These are phyloP conservation scores for Anthoceros angustus DNA, from an alignment of 225 moss, liverwort and hornwort species.

Conservation along the genomic window DNA sequence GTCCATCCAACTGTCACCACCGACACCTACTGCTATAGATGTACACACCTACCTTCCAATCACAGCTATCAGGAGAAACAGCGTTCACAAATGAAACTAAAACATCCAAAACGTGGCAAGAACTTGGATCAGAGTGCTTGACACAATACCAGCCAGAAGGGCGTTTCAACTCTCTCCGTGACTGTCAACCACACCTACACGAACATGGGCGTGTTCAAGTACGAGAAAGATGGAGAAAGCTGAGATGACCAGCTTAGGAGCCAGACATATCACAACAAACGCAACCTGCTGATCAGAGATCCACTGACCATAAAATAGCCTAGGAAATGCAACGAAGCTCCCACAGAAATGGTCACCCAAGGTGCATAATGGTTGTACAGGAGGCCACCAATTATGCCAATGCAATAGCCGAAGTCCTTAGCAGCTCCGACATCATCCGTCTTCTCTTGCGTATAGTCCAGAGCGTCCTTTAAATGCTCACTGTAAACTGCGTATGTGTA, in stretches of 20 bases:
- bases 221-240: neutral
- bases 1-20: conserved; percentile 91
- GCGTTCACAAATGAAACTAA: neutral
- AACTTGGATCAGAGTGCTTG: no score
- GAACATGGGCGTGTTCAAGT: no score
- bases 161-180: conserved; percentile 31
- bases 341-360: conserved; percentile 52
- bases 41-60: conserved; percentile 42
- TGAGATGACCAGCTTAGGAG: neutral
- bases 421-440: conserved; percentile 74
- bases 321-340: conserved; percentile 44
- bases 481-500: conserved; percentile 86
- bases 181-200: conserved; percentile 58
- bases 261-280: neutral
- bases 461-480: conserved; percentile 61
- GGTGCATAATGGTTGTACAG: conserved; percentile 62
- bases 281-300: neutral
- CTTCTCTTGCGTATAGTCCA: conserved; percentile 58
- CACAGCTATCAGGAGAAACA: neutral
- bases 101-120: neutral
- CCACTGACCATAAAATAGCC: conserved; percentile 57
- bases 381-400: conserved; percentile 72
- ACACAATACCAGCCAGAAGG: conserved; percentile 46
- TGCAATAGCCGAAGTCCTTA: conserved; percentile 66
- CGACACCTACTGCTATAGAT: conserved; percentile 53